These are phyloP conservation scores for Coemansia sp. DNA, from an alignment of 192 early-diverging fungal genomes.

Conservation along the genomic window DNA sequence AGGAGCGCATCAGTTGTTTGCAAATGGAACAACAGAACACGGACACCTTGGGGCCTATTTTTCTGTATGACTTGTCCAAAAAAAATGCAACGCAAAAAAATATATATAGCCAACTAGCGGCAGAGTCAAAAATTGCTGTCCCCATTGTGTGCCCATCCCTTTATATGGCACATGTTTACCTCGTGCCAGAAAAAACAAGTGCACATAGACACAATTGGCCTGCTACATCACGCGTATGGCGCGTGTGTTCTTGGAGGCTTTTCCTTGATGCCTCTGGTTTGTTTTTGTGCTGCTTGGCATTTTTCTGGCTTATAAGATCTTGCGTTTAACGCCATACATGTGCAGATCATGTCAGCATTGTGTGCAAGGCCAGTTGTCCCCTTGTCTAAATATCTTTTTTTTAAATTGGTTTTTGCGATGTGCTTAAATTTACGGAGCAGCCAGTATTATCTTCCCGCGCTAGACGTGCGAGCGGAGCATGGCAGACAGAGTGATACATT, in stretches of 20 bases:
- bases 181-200: not conserved
- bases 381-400: not conserved
- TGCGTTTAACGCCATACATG: conserved; percentile 1
- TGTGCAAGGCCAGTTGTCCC: not conserved
- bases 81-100: not conserved
- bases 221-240: not conserved
- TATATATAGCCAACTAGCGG: not conserved
- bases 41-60: not conserved
- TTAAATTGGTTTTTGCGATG: not conserved
- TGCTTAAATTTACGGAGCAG: not conserved
- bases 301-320: not conserved
- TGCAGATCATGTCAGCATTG: conserved; percentile 10
- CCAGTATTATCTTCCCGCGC: not conserved
- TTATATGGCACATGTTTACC: conserved; percentile 2
- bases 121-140: not conserved
- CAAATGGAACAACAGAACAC: not conserved
- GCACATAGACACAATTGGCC: not conserved
- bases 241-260: conserved; percentile 7
- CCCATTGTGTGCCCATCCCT: not conserved
- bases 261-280: not conserved
- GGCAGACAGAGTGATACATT: not conserved
- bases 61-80: not conserved
- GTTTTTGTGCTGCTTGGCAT: not conserved
- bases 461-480: not conserved
- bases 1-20: not conserved